A percentile compares a stretch with the other conserved stretches of the same genome.
These are phyloP conservation scores for Quercus alba DNA, from an alignment of 306 rosid genomes.

Conservation along the genomic window DNA sequence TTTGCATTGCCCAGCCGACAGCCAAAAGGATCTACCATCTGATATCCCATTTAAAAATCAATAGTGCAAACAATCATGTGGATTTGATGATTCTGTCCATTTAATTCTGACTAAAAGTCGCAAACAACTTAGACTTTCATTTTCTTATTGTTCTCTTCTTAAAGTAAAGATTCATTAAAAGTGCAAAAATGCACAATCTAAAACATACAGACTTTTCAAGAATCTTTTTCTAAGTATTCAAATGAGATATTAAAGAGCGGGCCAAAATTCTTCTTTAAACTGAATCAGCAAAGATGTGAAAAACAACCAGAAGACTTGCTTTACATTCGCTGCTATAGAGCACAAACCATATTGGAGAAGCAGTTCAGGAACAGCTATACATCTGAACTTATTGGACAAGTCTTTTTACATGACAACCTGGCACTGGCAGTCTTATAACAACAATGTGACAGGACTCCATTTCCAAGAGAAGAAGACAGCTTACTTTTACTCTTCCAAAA, in stretches of 20 bases:
- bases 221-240: background rate
- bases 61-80: background rate
- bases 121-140: background rate
- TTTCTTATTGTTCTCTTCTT: background rate
- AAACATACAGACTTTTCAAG: background rate
- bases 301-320: background rate
- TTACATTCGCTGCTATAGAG: background rate
- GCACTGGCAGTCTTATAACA: background rate
- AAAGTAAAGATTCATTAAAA: background rate
- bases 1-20: background rate
- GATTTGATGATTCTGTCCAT: background rate
- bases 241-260: background rate
- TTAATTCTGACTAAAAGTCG: background rate
- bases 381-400: background rate
- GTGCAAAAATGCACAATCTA: background rate
- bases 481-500: conserved; percentile 6
- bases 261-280: background rate
- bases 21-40: background rate
- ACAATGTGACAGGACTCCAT: background rate
- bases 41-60: background rate
- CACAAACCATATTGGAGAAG: background rate
- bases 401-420: background rate
- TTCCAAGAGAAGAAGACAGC: background rate
- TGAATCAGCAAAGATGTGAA: background rate
- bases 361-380: background rate